Evolutionary conservation across 306 rosid genomes (phyloP).

Genomic region (Begonia loranthoides): DNA sequence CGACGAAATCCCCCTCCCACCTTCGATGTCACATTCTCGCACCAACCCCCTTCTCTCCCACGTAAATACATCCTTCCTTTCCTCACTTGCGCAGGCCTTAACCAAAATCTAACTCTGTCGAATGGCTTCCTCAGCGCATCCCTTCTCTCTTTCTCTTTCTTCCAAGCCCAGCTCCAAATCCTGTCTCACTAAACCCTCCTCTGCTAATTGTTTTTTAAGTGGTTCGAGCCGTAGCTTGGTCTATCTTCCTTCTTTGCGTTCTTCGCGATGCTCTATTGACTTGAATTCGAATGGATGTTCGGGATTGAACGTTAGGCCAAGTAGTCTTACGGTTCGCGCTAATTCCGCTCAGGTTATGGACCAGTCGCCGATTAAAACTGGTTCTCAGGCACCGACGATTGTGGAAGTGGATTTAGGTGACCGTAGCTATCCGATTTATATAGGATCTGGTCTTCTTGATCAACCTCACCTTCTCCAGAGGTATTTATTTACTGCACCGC

Average conservation of each 20-base stretch:
- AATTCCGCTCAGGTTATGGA: slow-evolving; percentile 55
- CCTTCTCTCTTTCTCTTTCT: slow-evolving; percentile 30
- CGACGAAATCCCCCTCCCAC: not conserved
- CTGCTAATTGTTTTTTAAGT: slow-evolving; percentile 14
- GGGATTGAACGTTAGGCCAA: slow-evolving; percentile 10
- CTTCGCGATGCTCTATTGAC: slow-evolving; percentile 6
- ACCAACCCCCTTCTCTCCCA: slow-evolving; percentile 1
- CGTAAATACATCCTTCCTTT: not conserved
- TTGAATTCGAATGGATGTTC: slow-evolving; percentile 13
- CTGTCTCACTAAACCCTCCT: slow-evolving; percentile 12
- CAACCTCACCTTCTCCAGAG: slow-evolving; percentile 65
- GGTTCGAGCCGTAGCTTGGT: slow-evolving; percentile 18
- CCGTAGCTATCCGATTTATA: slow-evolving; percentile 92
- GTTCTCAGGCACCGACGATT: slow-evolving; percentile 18
- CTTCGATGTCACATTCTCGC: not conserved
- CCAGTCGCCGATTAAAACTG: slow-evolving; percentile 26
- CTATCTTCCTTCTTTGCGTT: slow-evolving; percentile 15
- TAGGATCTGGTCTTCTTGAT: slow-evolving; percentile 70
- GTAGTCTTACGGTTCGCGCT: slow-evolving; percentile 28
- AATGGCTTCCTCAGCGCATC: slow-evolving; percentile 43
- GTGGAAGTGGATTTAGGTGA: slow-evolving; percentile 78
- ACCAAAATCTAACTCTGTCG: not conserved
- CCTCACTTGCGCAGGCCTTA: slow-evolving; percentile 1
- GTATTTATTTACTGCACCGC: slow-evolving; percentile 14
- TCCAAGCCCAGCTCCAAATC: slow-evolving; percentile 17